Evolutionary conservation across 2,329 filamentous ascomycete species (phyloP).

Genomic region (Epichloe uncinata): DNA sequence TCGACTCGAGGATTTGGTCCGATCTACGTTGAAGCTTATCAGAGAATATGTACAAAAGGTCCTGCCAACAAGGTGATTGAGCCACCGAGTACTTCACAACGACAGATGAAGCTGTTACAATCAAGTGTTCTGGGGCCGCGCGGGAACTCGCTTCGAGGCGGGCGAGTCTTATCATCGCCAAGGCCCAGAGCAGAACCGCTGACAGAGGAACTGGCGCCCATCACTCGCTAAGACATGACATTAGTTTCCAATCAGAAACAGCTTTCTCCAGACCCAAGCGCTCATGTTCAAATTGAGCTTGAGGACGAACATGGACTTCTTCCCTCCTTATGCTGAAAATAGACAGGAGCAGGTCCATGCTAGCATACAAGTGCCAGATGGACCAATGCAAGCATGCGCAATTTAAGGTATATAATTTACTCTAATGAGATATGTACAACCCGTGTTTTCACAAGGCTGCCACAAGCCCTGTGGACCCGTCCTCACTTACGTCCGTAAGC

Average conservation of each 20-base stretch:
- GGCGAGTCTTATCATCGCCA: no score
- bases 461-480: no score
- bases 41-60: constrained; percentile 47
- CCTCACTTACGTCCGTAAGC: no score
- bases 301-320: not conserved
- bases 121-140: not conserved
- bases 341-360: not conserved
- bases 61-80: constrained; percentile 38
- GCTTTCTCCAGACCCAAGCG: no score
- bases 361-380: not conserved
- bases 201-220: no score
- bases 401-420: not conserved
- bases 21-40: constrained; percentile 44
- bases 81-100: not conserved
- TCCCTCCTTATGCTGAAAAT: not conserved
- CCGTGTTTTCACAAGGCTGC: no score
- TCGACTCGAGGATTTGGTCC: constrained; percentile 59
- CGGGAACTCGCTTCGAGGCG: not conserved
- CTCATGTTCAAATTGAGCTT: no score
- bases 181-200: no score
- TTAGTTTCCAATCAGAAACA: no score
- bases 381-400: not conserved
- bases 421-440: not conserved
- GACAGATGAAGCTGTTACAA: not conserved
- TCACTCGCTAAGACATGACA: no score